Conservation (phyloP, 148 eudicot genomes). For the Pharnaceum exiguum region DNA sequence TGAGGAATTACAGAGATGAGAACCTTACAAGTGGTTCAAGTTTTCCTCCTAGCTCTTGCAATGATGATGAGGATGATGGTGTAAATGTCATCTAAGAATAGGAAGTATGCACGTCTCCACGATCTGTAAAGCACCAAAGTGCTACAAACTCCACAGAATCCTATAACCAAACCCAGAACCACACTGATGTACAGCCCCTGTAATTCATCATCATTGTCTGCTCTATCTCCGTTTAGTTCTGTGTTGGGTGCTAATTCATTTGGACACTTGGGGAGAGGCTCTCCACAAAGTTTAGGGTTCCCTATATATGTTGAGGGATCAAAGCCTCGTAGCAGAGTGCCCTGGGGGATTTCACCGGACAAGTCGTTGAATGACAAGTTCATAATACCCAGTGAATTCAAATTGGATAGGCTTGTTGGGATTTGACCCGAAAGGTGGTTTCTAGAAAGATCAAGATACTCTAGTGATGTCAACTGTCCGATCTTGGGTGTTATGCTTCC, state of each 20-base stretch:
- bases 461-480: slow-evolving; percentile 8
- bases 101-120: no score
- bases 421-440: slow-evolving; percentile 10
- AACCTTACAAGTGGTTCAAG: no score
- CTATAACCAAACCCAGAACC: no score
- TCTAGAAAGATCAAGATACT: slow-evolving; percentile 11
- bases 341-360: slow-evolving; percentile 2
- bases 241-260: background rate
- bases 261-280: slow-evolving; percentile 2
- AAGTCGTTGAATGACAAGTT: slow-evolving; percentile 9
- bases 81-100: no score
- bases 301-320: slow-evolving; percentile 11
- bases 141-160: no score
- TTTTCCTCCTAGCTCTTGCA: no score
- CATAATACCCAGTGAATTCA: slow-evolving; percentile 2
- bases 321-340: slow-evolving; percentile 13
- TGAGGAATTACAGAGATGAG: no score
- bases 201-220: no score
- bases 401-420: background rate
- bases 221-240: background rate
- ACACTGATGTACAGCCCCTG: no score
- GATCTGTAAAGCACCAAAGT: no score
- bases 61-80: no score
- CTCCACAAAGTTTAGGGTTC: slow-evolving; percentile 20
- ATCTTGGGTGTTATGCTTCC: slow-evolving; percentile 14